phyloP scores from a whole-genome alignment of 2,329 filamentous ascomycete genomes.

The Helotiales sp. region DNA sequence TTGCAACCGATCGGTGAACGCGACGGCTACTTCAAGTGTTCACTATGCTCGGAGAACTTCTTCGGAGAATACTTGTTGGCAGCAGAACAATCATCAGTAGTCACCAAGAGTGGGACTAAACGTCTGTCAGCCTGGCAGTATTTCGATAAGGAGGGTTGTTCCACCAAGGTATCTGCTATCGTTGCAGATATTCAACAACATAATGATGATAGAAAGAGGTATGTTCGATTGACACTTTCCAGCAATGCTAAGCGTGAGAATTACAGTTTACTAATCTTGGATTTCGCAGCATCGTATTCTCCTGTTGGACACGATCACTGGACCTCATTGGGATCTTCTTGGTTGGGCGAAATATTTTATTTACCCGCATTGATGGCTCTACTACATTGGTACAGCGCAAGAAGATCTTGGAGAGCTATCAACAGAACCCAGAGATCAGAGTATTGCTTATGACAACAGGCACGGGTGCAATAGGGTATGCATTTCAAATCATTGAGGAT shows the following conservation, averaged over 20 bases:
- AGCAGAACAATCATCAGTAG: not conserved
- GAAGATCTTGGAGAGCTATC: constrained; percentile 12
- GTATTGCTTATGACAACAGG: constrained; percentile 24
- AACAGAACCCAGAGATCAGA: constrained; percentile 8
- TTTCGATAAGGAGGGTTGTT: constrained; percentile 17
- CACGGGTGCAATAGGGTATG: constrained; percentile 22
- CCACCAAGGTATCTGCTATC: constrained; percentile 18
- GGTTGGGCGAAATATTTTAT: constrained; percentile 6
- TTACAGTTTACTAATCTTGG: not conserved
- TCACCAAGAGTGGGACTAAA: not conserved
- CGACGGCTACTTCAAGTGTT: not conserved
- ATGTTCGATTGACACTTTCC: not conserved
- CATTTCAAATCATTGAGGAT: not conserved
- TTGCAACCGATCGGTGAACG: not conserved
- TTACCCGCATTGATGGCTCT: not conserved
- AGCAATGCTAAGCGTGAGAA: not conserved
- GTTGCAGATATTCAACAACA: constrained; percentile 16
- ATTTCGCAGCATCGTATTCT: constrained; percentile 22
- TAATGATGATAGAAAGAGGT: constrained; percentile 18
- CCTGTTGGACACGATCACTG: constrained; percentile 23
- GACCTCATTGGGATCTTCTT: constrained; percentile 20
- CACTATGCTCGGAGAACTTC: not conserved
- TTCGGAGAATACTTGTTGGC: not conserved
- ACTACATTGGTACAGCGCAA: not conserved
- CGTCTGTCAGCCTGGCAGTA: constrained; percentile 12